Conservation (phyloP, 2,329 filamentous ascomycete species). For the Penicillium sp. region DNA sequence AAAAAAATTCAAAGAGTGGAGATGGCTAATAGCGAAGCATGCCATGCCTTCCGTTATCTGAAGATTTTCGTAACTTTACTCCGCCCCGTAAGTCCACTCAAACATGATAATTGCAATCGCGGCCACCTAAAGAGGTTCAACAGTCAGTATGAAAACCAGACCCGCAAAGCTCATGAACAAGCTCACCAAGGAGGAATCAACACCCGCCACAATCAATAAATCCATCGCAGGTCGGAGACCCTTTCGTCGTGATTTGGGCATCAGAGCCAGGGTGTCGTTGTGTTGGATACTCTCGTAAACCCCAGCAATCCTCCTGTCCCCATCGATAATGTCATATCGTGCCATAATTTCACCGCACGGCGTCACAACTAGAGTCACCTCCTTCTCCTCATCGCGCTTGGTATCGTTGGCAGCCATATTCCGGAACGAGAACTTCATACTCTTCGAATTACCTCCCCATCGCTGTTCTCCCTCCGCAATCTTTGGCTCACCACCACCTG, state of each 20-base stretch:
- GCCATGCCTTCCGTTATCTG: background rate
- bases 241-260: constrained; percentile 7
- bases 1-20: background rate
- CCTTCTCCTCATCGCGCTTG: constrained; percentile 16
- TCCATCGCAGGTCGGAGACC: constrained; percentile 30
- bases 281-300: constrained; percentile 28
- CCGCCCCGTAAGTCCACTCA: constrained; percentile 15
- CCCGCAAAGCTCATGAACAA: constrained; percentile 10
- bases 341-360: constrained; percentile 18
- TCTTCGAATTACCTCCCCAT: constrained; percentile 7
- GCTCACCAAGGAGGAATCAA: constrained; percentile 32
- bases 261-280: constrained; percentile 25
- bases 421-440: constrained; percentile 22
- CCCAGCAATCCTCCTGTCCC: constrained; percentile 26
- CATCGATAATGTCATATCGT: constrained; percentile 29
- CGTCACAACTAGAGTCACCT: constrained; percentile 36
- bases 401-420: constrained; percentile 21
- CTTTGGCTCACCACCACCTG: constrained; percentile 15
- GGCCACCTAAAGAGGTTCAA: constrained; percentile 5
- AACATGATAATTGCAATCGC: constrained; percentile 17
- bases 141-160: background rate
- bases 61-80: background rate
- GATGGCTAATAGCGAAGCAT: background rate
- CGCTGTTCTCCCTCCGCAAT: constrained; percentile 19
- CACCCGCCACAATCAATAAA: constrained; percentile 26